Evolutionary conservation across 352 stramenopile genomes (phyloP), one percentile per base, ranked within the genome.

Genomic region (Pythium pectinolyticum): DNA sequence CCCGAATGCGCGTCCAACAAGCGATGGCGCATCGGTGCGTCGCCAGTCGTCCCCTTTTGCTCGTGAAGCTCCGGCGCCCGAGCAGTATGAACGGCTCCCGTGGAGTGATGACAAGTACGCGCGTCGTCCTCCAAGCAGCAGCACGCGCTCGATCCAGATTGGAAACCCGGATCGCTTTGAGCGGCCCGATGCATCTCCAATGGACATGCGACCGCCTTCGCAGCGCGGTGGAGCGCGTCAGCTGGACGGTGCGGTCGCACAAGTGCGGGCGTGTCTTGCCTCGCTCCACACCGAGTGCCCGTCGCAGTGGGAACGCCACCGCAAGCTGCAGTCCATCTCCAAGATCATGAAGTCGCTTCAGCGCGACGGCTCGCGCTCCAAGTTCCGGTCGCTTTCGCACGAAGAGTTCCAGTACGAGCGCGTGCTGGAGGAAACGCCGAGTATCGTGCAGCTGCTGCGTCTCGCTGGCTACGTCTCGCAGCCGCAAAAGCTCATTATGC

Each of bases 371-470:
- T 69, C 81, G 25, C 78, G 78, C 8, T 89, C 78, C 37, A 82
- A 85, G 61, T 90, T 85, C 58, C 78, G 79, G 37, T 82, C 81
- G 31, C 56, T 92, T 25, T 72, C 82, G 30, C 78, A 90, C 57
- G 79, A 86, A 34, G 79, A 88, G 45, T 87, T 92, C 57, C 79
- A 79, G 48, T 92, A 92, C 63, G 73, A 76, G 3, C 80, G 81
- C 51, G 77, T 90, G 63, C 66, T 89, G 27, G 55, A 83, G 46
- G 77, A 84, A 34, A 88, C 81, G 11, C 84, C 84, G 28, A 92
- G 84, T 58, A 79, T 92, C 63, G 82, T 92, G 34, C 78, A 84
- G 67, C 62, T 92, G 48, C 72, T 92, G n/a, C 84, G 86, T 50
- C 72, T 92, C 34, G 80, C 84, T 46, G 84, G 84, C 11, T 92